Conservation (phyloP, 768 basidiomycete genomes). For the Epithele typhae region DNA sequence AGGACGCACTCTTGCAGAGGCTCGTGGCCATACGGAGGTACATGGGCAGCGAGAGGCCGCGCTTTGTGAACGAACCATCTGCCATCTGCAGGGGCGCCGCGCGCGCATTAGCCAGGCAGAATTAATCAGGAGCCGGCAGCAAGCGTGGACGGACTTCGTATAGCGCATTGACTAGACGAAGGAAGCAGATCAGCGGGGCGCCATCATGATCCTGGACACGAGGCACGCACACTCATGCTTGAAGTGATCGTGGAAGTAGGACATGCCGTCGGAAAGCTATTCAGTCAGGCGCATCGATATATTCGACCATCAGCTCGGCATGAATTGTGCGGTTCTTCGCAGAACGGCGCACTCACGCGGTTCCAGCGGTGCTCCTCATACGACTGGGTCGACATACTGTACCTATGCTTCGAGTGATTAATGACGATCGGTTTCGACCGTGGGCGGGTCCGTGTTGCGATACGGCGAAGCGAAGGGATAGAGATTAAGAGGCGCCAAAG, state of each 20-base stretch:
- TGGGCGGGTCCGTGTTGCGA: neutral
- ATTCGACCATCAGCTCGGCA: neutral
- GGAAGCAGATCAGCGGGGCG: neutral
- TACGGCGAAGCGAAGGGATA: no score
- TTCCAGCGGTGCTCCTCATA: conserved; percentile 15
- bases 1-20: conserved; percentile 35
- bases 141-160: conserved; percentile 32
- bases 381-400: conserved; percentile 4
- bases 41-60: conserved; percentile 37
- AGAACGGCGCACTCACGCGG: conserved; percentile 6
- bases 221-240: conserved; percentile 43
- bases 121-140: no score
- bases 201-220: neutral
- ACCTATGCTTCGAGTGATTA: neutral
- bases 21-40: conserved; percentile 38
- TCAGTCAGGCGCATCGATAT: neutral
- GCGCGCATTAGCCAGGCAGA: no score
- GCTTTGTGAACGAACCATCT: conserved; percentile 45
- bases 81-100: conserved; percentile 40
- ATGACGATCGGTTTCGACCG: neutral
- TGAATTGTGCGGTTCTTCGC: no score
- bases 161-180: conserved; percentile 35
- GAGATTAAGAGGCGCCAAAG: no score
- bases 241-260: conserved; percentile 31
- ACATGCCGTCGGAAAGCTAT: conserved; percentile 19